Base-by-base conservation (phyloP, 2,329 filamentous ascomycete genomes). In the Thelonectria rubi region DNA sequence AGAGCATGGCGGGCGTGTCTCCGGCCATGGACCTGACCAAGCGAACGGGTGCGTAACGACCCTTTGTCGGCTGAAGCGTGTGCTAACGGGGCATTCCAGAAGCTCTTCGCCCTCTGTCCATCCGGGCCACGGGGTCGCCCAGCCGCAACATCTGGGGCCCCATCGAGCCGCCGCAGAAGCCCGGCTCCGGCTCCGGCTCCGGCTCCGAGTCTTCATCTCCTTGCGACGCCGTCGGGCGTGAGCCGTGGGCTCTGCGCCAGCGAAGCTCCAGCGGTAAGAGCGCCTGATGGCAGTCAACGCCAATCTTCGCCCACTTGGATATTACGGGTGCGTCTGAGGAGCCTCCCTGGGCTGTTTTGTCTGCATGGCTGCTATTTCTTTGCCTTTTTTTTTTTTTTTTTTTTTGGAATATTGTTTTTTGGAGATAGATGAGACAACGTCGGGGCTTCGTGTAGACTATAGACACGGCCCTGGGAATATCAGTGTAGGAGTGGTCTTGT, bases 91-190 rank as follows among this genome's bases (percentile, higher is more conserved):
- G 32, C 11, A 7, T 18, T 21, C 17, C 34, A 69, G 67, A 63
- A 7, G 24, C 30, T 1, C 18, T 54, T 37, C 48, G 49, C 1
- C 10, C 61, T 3, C 53, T 56, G 18, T 45, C 58, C 7, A 21
- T 39, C 11, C 48, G 56, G 2, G n/a, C 32, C 17, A 48, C 43
- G 11, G 40, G 57, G 5, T 57, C 53, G 17, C 40, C 37, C 18
- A 34, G 67, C 32, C 65, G 64, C 0, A 74, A 71, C 21, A 59
- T 68, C 52, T 76, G 75, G 72, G 72, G 73, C 1, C 66, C 72
- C 1, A 69, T 75, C 45, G 69, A 68, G 17, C 69, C 70, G n/a
- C 74, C 71, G 34, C 64, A 71, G 21, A 72, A 67, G 74, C 80
- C 75, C 34, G 73, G 60, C 37, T 54, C 58, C 0, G 66, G 63